A percentile compares a stretch with the other conserved stretches of the same genome.
phyloP scores from a whole-genome alignment of 2,329 filamentous ascomycete species.

The Cladosporium oxysporum region DNA sequence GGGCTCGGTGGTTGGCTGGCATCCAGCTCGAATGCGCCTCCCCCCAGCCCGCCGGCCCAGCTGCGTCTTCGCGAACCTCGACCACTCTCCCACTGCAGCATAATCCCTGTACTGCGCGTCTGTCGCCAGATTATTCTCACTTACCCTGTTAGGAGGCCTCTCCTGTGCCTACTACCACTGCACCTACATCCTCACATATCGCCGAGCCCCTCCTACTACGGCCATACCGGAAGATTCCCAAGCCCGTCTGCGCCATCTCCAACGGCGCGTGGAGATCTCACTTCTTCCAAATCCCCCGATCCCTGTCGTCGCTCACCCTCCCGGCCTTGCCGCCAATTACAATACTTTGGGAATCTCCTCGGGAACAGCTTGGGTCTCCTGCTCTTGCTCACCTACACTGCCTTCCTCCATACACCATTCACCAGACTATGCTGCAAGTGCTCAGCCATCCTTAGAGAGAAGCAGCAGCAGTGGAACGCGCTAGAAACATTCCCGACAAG shows the following conservation, averaged over 20 bases:
- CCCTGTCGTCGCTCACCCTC: slow-evolving; percentile 15
- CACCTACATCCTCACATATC: neutral
- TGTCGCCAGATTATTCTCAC: neutral
- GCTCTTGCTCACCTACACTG: neutral
- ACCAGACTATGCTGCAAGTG: neutral
- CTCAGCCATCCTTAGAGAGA: neutral
- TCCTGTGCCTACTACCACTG: neutral
- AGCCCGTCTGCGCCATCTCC: neutral
- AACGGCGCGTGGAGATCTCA: slow-evolving; percentile 19
- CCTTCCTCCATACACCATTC: neutral
- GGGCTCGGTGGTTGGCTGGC: slow-evolving; percentile 1
- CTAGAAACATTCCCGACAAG: neutral
- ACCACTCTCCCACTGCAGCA: neutral
- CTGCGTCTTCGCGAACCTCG: neutral
- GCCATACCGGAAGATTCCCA: neutral
- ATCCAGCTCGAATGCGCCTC: neutral
- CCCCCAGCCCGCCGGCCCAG: neutral
- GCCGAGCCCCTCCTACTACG: neutral
- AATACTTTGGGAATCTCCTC: neutral
- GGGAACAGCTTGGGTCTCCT: slow-evolving; percentile 9
- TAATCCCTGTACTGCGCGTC: neutral
- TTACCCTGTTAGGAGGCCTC: neutral
- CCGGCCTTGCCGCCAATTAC: slow-evolving; percentile 9
- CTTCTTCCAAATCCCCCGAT: neutral
- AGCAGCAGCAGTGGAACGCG: slow-evolving; percentile 9